Conservation (phyloP, 805 yeast species). For the Debaryomyces tyrocola region DNA sequence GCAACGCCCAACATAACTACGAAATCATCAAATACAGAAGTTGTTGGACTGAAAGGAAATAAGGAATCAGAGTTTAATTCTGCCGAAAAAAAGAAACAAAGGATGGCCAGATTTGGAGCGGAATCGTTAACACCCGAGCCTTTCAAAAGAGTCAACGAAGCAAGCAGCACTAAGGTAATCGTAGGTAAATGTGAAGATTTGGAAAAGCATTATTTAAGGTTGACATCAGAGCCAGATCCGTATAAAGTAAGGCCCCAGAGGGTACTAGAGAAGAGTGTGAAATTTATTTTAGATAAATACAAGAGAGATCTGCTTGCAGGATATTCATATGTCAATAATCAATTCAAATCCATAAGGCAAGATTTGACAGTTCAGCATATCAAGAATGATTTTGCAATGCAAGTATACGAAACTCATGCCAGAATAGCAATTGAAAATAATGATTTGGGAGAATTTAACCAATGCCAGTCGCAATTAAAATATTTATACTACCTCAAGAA, state of each 20-base stretch:
- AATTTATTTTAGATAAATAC: slow-evolving; percentile 54
- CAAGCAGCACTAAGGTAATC: slow-evolving; percentile 19
- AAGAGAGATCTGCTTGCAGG: slow-evolving; percentile 34
- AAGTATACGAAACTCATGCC: slow-evolving; percentile 84
- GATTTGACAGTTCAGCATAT: slow-evolving; percentile 91
- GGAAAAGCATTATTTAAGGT: slow-evolving; percentile 77
- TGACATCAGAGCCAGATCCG: slow-evolving; percentile 93
- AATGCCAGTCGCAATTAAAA: slow-evolving; percentile 82
- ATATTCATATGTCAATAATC: slow-evolving; percentile 83
- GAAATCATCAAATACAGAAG: background rate
- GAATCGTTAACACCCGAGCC: slow-evolving; percentile 6
- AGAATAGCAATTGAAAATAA: slow-evolving; percentile 78
- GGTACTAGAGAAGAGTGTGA: slow-evolving; percentile 59
- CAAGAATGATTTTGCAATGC: slow-evolving; percentile 69
- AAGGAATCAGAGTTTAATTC: slow-evolving; percentile 20
- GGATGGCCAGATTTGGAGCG: slow-evolving; percentile 51
- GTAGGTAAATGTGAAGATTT: slow-evolving; percentile 65
- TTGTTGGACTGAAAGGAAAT: background rate
- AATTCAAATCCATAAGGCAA: slow-evolving; percentile 88
- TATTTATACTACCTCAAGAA: slow-evolving; percentile 51
- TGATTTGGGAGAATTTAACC: slow-evolving; percentile 93
- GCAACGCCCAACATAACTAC: background rate
- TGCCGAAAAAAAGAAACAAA: slow-evolving; percentile 36
- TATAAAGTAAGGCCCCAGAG: slow-evolving; percentile 71
- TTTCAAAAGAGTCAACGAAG: background rate